Evolutionary conservation across 106 monocot species (phyloP), one percentile per base, ranked within the genome.

Genomic region (Alisma plantagoaquatica): DNA sequence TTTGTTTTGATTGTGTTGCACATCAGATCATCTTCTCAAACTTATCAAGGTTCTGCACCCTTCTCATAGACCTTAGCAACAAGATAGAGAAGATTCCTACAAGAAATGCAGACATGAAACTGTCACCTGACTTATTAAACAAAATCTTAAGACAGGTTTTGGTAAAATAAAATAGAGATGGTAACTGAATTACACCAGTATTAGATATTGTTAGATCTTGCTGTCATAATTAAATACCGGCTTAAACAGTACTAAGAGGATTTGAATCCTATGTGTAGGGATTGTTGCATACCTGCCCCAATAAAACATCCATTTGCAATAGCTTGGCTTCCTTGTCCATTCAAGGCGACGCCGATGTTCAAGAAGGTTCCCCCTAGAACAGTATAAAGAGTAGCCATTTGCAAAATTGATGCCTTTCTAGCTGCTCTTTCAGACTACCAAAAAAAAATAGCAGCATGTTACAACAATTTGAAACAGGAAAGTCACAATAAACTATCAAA

Each of bases 361-460:
- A 90, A 33, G 27, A 98, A 54, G 22, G 84, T 86, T 61, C 89
- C 90, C 51, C 84, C 51, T 17, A 90, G 58, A 71, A 85, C 76
- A 25, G 85, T 82, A 72, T 86, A 90, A 46, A 98, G 62, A 42
- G 90, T 82, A 5, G 90, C 85, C 98, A 90, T 90, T 46, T 90
- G 98, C 49, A 98, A 60, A 63, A 85, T 79, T 8, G 76, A 62
- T 42, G 98, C 89, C 67, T 82, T 98, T 38, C 69, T 53, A 52
- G 98, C 89, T 19, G 98, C 85, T 79, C 98, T 75, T 66, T 98
- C 98, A 23, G 98, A 90, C 98, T 96, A 47, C 10, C 12, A 57
- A 19, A 49, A 49, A 22, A 4, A 49, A 3, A 3, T 38, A 2
- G 25, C 22, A 49, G 3, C 15, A 49, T 49, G 17, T 2, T 49